Conservation (phyloP, 352 stramenopile species). For the Globisporangium nunn region DNA sequence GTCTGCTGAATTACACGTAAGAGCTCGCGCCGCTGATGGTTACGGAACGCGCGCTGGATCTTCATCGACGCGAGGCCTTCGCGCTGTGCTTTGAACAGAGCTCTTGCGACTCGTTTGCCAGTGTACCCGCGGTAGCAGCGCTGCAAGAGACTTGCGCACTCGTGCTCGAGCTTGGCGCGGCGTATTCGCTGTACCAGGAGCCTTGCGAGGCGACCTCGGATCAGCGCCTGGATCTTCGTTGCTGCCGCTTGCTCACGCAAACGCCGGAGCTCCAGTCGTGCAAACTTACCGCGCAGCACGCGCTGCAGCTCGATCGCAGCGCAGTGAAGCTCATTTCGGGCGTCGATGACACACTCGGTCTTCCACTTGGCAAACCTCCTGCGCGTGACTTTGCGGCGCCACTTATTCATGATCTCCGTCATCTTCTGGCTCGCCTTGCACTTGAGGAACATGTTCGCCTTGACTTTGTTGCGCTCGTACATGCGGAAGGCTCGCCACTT, state of each 20-base stretch:
- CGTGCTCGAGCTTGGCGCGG: slow-evolving; percentile 34
- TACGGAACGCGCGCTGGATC: slow-evolving; percentile 67
- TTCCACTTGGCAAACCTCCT: slow-evolving; percentile 48
- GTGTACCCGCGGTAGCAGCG: slow-evolving; percentile 73
- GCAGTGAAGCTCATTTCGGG: slow-evolving; percentile 47
- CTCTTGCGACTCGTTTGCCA: slow-evolving; percentile 52
- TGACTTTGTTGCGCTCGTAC: slow-evolving; percentile 72
- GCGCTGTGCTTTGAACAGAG: slow-evolving; percentile 58
- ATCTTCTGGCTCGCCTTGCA: slow-evolving; percentile 76
- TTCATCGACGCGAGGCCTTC: slow-evolving; percentile 43
- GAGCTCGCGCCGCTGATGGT: slow-evolving; percentile 51
- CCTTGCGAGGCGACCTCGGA: slow-evolving; percentile 37
- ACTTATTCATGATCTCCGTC: slow-evolving; percentile 54
- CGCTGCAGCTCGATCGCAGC: slow-evolving; percentile 72
- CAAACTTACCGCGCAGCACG: slow-evolving; percentile 39
- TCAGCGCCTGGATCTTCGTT: slow-evolving; percentile 37
- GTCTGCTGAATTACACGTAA: slow-evolving; percentile 55
- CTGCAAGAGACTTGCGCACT: slow-evolving; percentile 46
- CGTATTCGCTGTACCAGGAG: slow-evolving; percentile 17
- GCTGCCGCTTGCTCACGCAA: slow-evolving; percentile 24
- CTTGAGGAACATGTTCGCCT: slow-evolving; percentile 77
- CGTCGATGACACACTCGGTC: slow-evolving; percentile 34
- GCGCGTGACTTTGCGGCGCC: slow-evolving; percentile 42
- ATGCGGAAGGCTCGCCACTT: slow-evolving; percentile 66
- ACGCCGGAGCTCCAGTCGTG: slow-evolving; percentile 19